Percentiles rank a stretch among this genome's conserved stretches.
Conservation (phyloP, 495 filamentous ascomycete genomes). For the Talaromyces proteolyticus region DNA sequence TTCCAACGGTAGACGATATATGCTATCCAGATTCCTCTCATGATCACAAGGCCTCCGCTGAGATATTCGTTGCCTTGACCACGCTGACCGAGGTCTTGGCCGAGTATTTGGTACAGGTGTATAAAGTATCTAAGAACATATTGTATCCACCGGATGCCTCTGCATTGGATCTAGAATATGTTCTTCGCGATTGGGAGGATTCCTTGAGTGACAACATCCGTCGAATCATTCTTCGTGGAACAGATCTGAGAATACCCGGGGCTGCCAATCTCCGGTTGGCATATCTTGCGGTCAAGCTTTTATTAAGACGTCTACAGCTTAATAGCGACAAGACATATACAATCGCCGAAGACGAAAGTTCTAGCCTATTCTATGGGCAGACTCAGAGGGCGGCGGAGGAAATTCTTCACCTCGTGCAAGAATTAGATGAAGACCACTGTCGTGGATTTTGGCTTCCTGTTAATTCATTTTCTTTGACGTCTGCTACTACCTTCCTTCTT, state of each 20-base stretch:
- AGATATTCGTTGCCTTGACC: slow-evolving; percentile 30
- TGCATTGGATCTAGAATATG: slow-evolving; percentile 14
- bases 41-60: slow-evolving; percentile 11
- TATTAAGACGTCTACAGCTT: slow-evolving; percentile 24
- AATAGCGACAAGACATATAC: slow-evolving; percentile 13
- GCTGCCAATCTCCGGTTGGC: slow-evolving; percentile 32
- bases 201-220: slow-evolving; percentile 17
- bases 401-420: slow-evolving; percentile 26
- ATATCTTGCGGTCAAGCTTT: slow-evolving; percentile 27
- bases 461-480: slow-evolving; percentile 21
- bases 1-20: slow-evolving; percentile 20
- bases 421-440: slow-evolving; percentile 17
- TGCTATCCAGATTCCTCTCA: slow-evolving; percentile 3
- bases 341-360: slow-evolving; percentile 9
- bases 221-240: slow-evolving; percentile 16
- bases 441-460: slow-evolving; percentile 31
- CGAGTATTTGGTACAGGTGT: slow-evolving; percentile 28
- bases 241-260: slow-evolving; percentile 15
- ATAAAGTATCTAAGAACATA: slow-evolving; percentile 15
- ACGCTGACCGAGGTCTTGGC: slow-evolving; percentile 32
- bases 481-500: slow-evolving; percentile 26
- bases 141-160: slow-evolving; percentile 1
- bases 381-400: slow-evolving; percentile 27
- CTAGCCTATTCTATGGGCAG: slow-evolving; percentile 13
- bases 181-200: slow-evolving; percentile 19